Evolutionary conservation across 2,329 filamentous ascomycete species (phyloP).

Genomic region (Diplocarpon rosae): DNA sequence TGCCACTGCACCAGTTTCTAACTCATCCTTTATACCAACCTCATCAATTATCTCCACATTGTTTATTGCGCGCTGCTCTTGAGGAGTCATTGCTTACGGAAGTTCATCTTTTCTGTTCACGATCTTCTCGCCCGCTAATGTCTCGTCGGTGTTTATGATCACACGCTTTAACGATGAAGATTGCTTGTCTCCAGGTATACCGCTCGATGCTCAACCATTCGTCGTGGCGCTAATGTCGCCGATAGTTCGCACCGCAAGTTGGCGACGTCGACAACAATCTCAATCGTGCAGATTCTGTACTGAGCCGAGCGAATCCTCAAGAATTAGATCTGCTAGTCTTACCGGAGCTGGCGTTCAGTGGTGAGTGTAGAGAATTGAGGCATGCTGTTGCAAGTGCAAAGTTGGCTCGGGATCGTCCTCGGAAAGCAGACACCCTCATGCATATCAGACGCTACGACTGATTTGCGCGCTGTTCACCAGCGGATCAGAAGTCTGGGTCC

Average conservation of each 20-base stretch:
- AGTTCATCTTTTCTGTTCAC: background rate
- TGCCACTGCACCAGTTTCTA: too few species aligned
- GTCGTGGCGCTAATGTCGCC: background rate
- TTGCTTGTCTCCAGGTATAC: conserved; percentile 13
- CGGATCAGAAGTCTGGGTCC: conserved; percentile 36
- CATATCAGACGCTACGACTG: too few species aligned
- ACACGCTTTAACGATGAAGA: conserved; percentile 15
- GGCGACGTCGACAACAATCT: conserved; percentile 63
- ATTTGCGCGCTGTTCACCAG: too few species aligned
- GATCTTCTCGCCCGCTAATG: background rate
- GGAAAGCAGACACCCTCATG: too few species aligned
- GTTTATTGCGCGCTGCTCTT: background rate
- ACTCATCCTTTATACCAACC: too few species aligned
- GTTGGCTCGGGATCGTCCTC: too few species aligned
- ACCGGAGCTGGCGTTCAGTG: conserved; percentile 66
- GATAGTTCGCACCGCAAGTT: conserved; percentile 50
- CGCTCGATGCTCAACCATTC: background rate
- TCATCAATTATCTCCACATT: background rate
- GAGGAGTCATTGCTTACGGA: too few species aligned
- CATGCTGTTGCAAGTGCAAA: too few species aligned
- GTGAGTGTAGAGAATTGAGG: conserved; percentile 30
- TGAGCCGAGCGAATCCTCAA: conserved; percentile 39
- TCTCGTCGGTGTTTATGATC: background rate
- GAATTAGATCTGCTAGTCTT: conserved; percentile 60
- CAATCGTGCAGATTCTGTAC: conserved; percentile 51